Conservation (phyloP, 1,284 basidiomycete species). For the Cryptococcus amylolentus region DNA sequence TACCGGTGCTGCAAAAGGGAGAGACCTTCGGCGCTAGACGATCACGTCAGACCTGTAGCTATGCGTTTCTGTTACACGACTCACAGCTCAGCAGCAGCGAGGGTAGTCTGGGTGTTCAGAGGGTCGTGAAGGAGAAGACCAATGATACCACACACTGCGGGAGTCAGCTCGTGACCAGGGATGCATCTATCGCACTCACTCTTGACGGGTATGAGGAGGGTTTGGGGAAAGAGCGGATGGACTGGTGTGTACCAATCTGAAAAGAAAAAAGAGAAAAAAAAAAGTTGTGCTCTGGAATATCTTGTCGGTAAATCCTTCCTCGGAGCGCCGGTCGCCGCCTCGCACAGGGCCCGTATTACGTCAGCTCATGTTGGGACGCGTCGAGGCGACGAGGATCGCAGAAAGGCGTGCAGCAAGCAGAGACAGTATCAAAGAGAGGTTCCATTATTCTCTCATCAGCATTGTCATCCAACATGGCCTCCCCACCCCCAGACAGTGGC, state of each 20-base stretch:
- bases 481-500: slow-evolving; percentile 6
- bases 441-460: neutral
- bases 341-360: too few species aligned
- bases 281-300: neutral
- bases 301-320: slow-evolving; percentile 1
- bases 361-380: too few species aligned
- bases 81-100: slow-evolving; percentile 73
- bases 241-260: neutral
- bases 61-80: slow-evolving; percentile 3
- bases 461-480: neutral
- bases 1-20: slow-evolving; percentile 82
- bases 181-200: neutral
- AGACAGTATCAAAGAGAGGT: too few species aligned
- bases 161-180: neutral
- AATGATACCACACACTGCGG: slow-evolving; percentile 75
- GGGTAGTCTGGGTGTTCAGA: slow-evolving; percentile 55
- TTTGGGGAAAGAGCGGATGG: neutral
- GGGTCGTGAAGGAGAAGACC: slow-evolving; percentile 78
- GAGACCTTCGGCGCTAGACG: slow-evolving; percentile 65
- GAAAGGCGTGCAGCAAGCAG: too few species aligned
- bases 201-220: neutral
- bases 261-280: neutral
- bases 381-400: too few species aligned
- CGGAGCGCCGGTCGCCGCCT: neutral
- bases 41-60: neutral